Conservation (phyloP, 2,329 filamentous ascomycete species). For the Aspergillus hiratsukae region DNA sequence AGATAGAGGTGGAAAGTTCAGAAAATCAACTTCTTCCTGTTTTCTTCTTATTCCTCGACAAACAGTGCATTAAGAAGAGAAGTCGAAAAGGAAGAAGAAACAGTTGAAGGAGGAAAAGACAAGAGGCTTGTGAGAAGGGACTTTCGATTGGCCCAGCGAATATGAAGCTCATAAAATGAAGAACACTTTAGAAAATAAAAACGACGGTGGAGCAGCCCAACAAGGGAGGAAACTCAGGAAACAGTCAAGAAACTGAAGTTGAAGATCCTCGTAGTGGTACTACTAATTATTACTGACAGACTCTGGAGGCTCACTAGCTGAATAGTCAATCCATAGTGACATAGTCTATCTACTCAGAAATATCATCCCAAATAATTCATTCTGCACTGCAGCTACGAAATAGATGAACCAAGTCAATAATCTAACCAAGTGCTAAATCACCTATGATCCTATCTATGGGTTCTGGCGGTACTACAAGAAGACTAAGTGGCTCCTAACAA, state of each 20-base stretch:
- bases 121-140: conserved; percentile 12
- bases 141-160: not conserved
- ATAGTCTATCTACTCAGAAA: not conserved
- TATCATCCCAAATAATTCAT: not conserved
- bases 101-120: conserved; percentile 27
- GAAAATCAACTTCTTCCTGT: not conserved
- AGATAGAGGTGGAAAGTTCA: conserved; percentile 23
- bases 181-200: not conserved
- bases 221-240: not conserved
- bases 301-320: not conserved
- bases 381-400: not conserved
- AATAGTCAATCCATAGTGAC: not conserved
- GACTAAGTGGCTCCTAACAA: not conserved
- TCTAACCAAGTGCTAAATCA: not conserved
- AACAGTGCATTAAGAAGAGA: not conserved
- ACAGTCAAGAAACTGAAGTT: conserved; percentile 1
- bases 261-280: conserved; percentile 2
- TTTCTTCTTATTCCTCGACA: not conserved
- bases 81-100: conserved; percentile 8
- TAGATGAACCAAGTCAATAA: not conserved
- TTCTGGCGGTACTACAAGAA: not conserved
- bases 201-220: conserved; percentile 1
- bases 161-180: not conserved
- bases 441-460: not conserved
- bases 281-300: not conserved